Base-by-base conservation (phyloP, 2,329 filamentous ascomycete species). In the Cordyceps pruinosa region DNA sequence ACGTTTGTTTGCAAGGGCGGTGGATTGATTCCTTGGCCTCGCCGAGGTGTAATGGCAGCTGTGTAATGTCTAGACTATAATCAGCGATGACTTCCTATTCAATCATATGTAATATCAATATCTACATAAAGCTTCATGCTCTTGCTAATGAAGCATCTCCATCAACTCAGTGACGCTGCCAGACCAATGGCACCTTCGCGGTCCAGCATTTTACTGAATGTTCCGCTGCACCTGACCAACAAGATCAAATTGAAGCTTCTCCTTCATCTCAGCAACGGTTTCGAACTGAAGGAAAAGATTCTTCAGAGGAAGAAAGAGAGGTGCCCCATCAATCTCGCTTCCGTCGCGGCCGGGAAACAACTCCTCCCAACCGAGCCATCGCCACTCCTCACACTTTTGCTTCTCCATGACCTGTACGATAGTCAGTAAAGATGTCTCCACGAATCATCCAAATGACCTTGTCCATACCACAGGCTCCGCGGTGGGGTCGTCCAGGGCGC, bases 401-500 rank as follows among this genome's bases (percentile, higher is more conserved):
- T 75, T 75, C 57, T 83, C 80, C 48, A 74, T 63, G 9, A 73
- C 62, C 76, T 64, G 5, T 47, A 9, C 2, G 6, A 30, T 23
- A 45, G 44, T 56, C 37, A 41, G 21, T 17, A 19, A 26, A n/a
- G n/a, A 26, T n/a, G 13, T 3, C 13, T 9, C 4, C 7, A 26
- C n/a, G 13, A 15, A 46, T 19, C 5, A 15, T 3, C n/a, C n/a
- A n/a, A 23, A n/a, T 2, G 8, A 28, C 4, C 17, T 10, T 10
- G 25, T 5, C 47, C 76, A 65, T 58, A 87, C 85, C 74, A 77
- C 56, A 0, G 86, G 80, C 61, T 80, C 68, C 26, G 76, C 75
- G 0, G 65, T 61, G 17, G 76, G 72, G 26, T 82, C 76, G 0
- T 71, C 65, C 62, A 82, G 72, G 45, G 69, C 70, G 42, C 81